Evolutionary conservation across 345 rosid species (phyloP).

Genomic region (Brassica nigra): DNA sequence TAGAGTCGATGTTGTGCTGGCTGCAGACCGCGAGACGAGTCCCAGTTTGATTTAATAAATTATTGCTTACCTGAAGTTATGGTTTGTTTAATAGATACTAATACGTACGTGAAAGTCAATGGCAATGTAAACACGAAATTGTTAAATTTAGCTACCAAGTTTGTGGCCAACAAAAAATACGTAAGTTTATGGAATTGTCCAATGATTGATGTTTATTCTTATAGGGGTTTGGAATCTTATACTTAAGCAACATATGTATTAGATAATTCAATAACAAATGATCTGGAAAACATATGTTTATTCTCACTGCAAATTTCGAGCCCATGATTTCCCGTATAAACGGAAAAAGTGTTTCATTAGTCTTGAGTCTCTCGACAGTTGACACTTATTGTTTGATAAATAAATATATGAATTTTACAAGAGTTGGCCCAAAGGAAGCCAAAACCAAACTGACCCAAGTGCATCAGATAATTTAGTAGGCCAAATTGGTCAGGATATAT

Average conservation of each 20-base stretch:
- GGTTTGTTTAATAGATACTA: background rate
- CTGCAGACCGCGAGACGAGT: constrained; percentile 19
- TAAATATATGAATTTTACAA: background rate
- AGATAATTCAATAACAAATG: no score
- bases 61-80: constrained; percentile 18
- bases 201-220: constrained; percentile 23
- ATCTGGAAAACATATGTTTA: no score
- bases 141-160: background rate
- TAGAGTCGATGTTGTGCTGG: constrained; percentile 32
- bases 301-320: no score
- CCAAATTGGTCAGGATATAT: background rate
- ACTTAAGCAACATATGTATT: background rate
- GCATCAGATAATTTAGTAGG: background rate
- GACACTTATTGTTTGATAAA: background rate
- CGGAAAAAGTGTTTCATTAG: no score
- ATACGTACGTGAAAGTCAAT: constrained; percentile 27
- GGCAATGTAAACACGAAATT: constrained; percentile 22
- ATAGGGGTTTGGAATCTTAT: constrained; percentile 1
- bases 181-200: constrained; percentile 14
- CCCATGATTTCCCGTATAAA: no score
- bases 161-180: background rate
- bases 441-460: background rate
- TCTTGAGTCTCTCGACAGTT: no score
- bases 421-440: background rate
- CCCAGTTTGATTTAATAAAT: background rate